These are phyloP conservation scores for Diaporthe humulicola DNA, from an alignment of 2,329 filamentous ascomycete species.

Conservation along the genomic window DNA sequence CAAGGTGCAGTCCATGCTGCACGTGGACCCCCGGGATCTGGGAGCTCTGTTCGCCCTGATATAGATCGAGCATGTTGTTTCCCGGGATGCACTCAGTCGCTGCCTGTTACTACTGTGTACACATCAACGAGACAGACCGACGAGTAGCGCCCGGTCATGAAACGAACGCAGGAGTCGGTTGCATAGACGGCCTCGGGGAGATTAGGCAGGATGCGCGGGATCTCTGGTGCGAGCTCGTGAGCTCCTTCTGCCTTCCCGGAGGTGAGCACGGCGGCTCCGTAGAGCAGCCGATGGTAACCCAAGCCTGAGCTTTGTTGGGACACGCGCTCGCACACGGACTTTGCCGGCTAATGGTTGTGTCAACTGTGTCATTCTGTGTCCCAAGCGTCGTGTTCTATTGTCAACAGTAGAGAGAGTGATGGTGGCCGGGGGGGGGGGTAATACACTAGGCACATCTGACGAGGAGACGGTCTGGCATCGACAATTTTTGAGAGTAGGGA, in stretches of 20 bases:
- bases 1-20: neutral
- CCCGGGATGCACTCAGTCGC: neutral
- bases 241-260: neutral
- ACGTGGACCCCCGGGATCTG: neutral
- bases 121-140: neutral
- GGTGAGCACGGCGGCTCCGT: neutral
- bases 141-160: neutral
- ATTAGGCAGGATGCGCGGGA: neutral
- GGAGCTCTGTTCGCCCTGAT: neutral
- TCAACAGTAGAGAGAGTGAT: neutral
- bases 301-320: neutral
- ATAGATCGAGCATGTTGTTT: neutral
- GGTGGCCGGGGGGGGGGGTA: no score
- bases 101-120: neutral
- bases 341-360: neutral
- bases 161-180: neutral
- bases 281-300: neutral
- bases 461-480: no score
- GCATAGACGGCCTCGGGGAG: conserved; percentile 21
- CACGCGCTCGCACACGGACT: neutral
- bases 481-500: no score
- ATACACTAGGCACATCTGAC: no score
- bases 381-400: neutral
- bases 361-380: no score
- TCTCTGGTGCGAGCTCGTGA: neutral